phyloP scores from a whole-genome alignment of 768 basidiomycete genomes.

The Pisolithus sp. region DNA sequence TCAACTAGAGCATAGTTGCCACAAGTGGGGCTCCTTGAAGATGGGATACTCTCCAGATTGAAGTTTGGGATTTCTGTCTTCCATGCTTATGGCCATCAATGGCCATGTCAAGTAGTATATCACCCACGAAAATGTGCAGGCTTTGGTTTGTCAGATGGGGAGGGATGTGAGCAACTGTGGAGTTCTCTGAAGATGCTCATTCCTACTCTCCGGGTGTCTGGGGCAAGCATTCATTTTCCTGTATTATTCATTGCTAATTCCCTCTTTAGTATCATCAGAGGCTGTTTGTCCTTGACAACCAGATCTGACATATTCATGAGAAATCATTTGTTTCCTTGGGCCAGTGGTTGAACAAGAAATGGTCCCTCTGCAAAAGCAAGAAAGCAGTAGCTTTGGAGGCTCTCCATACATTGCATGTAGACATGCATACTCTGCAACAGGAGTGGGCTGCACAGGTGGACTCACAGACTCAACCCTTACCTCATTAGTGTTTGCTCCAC shows the following conservation, averaged over 20 bases:
- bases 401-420: neutral
- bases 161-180: slow-evolving; percentile 33
- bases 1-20: slow-evolving; percentile 2
- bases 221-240: slow-evolving; percentile 10
- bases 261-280: slow-evolving; percentile 4
- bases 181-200: slow-evolving; percentile 18
- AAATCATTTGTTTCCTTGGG: neutral
- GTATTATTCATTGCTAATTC: neutral
- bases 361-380: neutral
- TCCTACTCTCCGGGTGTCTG: slow-evolving; percentile 8
- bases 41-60: slow-evolving; percentile 5
- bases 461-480: slow-evolving; percentile 1
- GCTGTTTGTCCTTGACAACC: slow-evolving; percentile 8
- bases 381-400: neutral
- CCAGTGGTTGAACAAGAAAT: slow-evolving; percentile 4
- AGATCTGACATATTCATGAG: slow-evolving; percentile 1
- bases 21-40: slow-evolving; percentile 3
- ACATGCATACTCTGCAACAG: neutral
- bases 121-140: slow-evolving; percentile 26
- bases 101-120: slow-evolving; percentile 30
- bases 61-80: slow-evolving; percentile 22
- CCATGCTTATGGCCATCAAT: slow-evolving; percentile 32
- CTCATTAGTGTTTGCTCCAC: neutral
- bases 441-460: slow-evolving; percentile 2
- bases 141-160: slow-evolving; percentile 30